These are phyloP conservation scores for Ochromonadaceae sp. DNA, from an alignment of 352 stramenopile genomes.

Conservation along the genomic window DNA sequence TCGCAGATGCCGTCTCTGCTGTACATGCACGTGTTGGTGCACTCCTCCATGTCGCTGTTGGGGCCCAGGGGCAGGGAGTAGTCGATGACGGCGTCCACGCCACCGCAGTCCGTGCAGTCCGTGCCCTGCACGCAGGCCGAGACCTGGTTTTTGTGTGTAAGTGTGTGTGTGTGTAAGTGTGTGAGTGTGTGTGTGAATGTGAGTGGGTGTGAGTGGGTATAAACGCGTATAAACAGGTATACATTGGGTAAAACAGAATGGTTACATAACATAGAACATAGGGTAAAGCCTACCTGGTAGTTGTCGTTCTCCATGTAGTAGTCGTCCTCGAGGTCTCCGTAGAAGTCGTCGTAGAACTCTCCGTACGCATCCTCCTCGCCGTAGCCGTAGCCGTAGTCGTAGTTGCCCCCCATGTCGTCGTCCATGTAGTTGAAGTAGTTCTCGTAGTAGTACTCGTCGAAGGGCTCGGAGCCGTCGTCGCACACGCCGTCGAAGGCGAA, in stretches of 20 bases:
- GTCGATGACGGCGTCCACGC: slow-evolving; percentile 5
- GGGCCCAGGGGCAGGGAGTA: not conserved
- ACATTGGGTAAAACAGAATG: no score
- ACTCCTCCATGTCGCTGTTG: not conserved
- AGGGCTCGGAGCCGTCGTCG: slow-evolving; percentile 18
- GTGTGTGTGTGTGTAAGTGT: no score
- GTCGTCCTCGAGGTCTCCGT: slow-evolving; percentile 9
- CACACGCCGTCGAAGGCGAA: slow-evolving; percentile 21
- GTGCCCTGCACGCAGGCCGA: slow-evolving; percentile 16
- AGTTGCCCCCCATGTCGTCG: not conserved
- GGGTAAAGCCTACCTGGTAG: not conserved
- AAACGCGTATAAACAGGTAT: no score
- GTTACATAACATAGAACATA: no score
- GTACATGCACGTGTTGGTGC: slow-evolving; percentile 24
- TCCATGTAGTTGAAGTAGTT: slow-evolving; percentile 17
- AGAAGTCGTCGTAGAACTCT: slow-evolving; percentile 9
- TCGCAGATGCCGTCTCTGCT: slow-evolving; percentile 21
- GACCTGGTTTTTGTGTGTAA: not conserved
- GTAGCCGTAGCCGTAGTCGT: slow-evolving; percentile 3
- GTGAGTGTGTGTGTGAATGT: no score
- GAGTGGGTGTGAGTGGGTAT: no score
- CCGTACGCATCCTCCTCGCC: slow-evolving; percentile 7
- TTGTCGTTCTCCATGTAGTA: slow-evolving; percentile 16
- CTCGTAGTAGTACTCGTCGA: slow-evolving; percentile 21
- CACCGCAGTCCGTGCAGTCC: slow-evolving; percentile 23